These are phyloP conservation scores for Blumeria hordei DNA, from an alignment of 2,329 filamentous ascomycete genomes.

Conservation along the genomic window DNA sequence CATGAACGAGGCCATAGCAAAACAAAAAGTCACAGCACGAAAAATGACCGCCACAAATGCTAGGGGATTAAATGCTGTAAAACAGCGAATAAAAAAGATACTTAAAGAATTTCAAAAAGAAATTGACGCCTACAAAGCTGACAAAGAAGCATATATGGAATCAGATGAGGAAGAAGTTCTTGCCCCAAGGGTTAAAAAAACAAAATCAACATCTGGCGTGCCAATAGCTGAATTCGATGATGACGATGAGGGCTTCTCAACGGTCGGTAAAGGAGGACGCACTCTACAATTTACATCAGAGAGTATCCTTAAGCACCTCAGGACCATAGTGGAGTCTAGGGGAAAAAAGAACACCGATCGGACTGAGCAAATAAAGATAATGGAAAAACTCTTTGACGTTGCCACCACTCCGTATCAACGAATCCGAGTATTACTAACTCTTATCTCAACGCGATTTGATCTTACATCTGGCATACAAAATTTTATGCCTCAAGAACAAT, in stretches of 20 bases:
- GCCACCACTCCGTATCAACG: conserved; percentile 78
- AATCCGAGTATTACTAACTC: conserved; percentile 71
- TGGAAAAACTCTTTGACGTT: conserved; percentile 90
- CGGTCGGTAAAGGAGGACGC: conserved; percentile 72
- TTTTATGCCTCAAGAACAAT: conserved; percentile 87
- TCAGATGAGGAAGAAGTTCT: conserved; percentile 49
- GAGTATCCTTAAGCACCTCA: conserved; percentile 92
- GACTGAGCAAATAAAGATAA: conserved; percentile 78
- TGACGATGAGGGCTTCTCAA: conserved; percentile 72
- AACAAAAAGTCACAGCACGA: conserved; percentile 88
- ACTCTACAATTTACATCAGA: conserved; percentile 83
- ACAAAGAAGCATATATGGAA: conserved; percentile 74
- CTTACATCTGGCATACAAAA: conserved; percentile 54
- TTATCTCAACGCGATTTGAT: conserved; percentile 89
- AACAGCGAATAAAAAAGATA: conserved; percentile 97
- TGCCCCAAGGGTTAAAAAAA: conserved; percentile 26
- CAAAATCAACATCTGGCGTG: conserved; percentile 23
- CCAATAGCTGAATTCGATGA: conserved; percentile 26
- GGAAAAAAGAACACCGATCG: conserved; percentile 98
- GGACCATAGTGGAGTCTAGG: conserved; percentile 78
- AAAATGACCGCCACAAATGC: conserved; percentile 97
- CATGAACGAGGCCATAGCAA: conserved; percentile 80
- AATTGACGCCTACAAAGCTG: conserved; percentile 63
- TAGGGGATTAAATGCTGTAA: conserved; percentile 83
- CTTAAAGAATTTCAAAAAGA: conserved; percentile 83